phyloP scores from a whole-genome alignment of 1,284 basidiomycete genomes.

The Ceratobasidium sp. region DNA sequence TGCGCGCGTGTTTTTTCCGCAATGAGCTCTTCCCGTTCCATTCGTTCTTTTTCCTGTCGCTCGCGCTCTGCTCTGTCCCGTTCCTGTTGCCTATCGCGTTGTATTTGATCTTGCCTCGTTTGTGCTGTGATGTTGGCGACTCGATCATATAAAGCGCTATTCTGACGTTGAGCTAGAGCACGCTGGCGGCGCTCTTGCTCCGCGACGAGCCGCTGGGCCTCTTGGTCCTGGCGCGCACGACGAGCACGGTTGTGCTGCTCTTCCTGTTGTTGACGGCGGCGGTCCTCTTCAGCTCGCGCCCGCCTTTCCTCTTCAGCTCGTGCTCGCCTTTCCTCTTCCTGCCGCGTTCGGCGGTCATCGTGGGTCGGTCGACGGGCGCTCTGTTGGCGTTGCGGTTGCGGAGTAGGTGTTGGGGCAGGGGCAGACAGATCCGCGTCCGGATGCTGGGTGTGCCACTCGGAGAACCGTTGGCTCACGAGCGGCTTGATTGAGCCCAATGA shows the following conservation, averaged over 20 bases:
- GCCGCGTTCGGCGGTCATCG: conserved; percentile 5
- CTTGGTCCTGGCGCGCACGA: conserved; percentile 18
- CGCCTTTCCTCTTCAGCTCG: conserved; percentile 12
- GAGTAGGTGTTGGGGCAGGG: conserved; percentile 16
- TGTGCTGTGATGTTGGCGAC: conserved; percentile 30
- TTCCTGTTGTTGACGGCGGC: background rate
- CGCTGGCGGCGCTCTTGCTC: conserved; percentile 41
- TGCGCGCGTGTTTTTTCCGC: conserved; percentile 29
- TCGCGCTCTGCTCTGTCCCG: conserved; percentile 31
- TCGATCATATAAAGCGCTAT: conserved; percentile 36
- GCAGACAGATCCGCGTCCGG: conserved; percentile 39
- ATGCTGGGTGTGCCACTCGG: conserved; percentile 36
- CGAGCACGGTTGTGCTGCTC: conserved; percentile 6
- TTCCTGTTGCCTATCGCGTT: conserved; percentile 34
- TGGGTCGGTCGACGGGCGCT: conserved; percentile 18
- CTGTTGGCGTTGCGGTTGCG: conserved; percentile 9
- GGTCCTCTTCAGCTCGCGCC: conserved; percentile 11
- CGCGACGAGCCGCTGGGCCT: conserved; percentile 26
- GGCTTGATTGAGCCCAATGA: conserved; percentile 44
- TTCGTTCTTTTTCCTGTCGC: conserved; percentile 31
- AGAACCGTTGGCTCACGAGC: conserved; percentile 37
- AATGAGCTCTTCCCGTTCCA: conserved; percentile 8
- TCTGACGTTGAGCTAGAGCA: conserved; percentile 4
- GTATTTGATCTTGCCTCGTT: conserved; percentile 24
- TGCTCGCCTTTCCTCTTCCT: conserved; percentile 23